phyloP scores from a whole-genome alignment of 768 basidiomycete genomes.

The Lentinula guzmanii region DNA sequence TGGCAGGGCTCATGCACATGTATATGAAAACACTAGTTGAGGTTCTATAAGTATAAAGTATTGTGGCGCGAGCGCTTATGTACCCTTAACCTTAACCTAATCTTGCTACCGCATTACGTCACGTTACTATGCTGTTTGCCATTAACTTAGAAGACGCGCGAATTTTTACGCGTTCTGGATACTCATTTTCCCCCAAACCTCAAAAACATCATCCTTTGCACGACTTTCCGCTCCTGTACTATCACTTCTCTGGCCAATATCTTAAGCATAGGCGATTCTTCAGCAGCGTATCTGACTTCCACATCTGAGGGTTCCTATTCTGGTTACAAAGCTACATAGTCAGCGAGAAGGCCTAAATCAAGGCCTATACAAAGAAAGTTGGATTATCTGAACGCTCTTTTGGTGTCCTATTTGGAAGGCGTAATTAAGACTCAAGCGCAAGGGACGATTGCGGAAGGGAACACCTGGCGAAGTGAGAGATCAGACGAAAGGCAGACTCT shows the following conservation, averaged over 20 bases:
- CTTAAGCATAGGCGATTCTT: not conserved
- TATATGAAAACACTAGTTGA: too few species aligned
- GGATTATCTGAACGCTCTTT: too few species aligned
- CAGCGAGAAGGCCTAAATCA: too few species aligned
- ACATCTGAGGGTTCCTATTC: not conserved
- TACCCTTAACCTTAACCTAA: too few species aligned
- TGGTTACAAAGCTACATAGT: not conserved
- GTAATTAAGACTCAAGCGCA: not conserved
- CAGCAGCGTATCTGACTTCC: not conserved
- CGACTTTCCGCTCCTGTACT: not conserved
- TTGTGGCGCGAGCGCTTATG: not conserved
- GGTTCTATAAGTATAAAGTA: too few species aligned
- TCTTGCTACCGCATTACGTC: not conserved
- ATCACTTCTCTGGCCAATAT: not conserved
- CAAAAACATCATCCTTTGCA: not conserved
- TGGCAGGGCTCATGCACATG: too few species aligned
- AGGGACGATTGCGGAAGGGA: not conserved
- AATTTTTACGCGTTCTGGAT: not conserved
- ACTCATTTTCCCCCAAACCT: not conserved
- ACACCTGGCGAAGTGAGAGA: not conserved
- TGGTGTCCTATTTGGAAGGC: too few species aligned
- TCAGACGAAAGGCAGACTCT: not conserved
- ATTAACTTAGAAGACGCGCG: not conserved
- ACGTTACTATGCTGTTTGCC: not conserved
- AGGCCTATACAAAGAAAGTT: too few species aligned